phyloP scores from a whole-genome alignment of 2,329 filamentous ascomycete genomes.

The Diaporthe eres region DNA sequence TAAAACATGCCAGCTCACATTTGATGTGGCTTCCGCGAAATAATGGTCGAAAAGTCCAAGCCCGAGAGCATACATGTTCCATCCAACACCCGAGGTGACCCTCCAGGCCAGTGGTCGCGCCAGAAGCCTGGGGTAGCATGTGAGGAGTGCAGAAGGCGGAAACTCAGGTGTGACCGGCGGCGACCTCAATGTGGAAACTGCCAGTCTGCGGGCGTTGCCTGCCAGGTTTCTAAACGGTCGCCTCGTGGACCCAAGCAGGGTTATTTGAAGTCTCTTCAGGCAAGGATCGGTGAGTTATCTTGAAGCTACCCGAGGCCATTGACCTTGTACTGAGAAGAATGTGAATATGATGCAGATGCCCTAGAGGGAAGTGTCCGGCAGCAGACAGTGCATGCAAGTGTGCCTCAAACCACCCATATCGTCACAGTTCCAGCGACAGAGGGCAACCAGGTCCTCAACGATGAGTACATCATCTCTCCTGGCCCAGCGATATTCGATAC shows the following conservation, averaged over 20 bases:
- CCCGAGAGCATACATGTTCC: background rate
- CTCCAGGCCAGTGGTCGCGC: background rate
- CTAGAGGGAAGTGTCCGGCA: conserved; percentile 21
- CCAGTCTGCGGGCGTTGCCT: background rate
- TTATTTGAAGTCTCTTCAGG: conserved; percentile 45
- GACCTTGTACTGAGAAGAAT: background rate
- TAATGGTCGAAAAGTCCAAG: conserved; percentile 1
- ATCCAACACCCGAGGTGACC: background rate
- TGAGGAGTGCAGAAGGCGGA: conserved; percentile 32
- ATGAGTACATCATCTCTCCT: conserved; percentile 6
- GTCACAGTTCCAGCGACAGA: background rate
- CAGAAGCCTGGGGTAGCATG: conserved; percentile 22
- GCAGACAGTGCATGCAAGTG: background rate
- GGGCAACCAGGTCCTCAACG: background rate
- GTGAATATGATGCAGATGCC: background rate
- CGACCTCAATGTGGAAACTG: conserved; percentile 17
- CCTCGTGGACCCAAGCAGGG: conserved; percentile 45
- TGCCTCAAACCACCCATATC: background rate
- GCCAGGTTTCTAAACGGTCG: conserved; percentile 5
- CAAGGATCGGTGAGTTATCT: conserved; percentile 44
- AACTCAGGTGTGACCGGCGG: conserved; percentile 30
- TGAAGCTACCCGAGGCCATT: background rate
- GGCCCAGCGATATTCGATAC: background rate
- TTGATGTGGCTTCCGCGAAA: background rate
- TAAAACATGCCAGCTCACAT: background rate